phyloP scores from a whole-genome alignment of 805 yeast species.

The Metschnikowia picachoensis region DNA sequence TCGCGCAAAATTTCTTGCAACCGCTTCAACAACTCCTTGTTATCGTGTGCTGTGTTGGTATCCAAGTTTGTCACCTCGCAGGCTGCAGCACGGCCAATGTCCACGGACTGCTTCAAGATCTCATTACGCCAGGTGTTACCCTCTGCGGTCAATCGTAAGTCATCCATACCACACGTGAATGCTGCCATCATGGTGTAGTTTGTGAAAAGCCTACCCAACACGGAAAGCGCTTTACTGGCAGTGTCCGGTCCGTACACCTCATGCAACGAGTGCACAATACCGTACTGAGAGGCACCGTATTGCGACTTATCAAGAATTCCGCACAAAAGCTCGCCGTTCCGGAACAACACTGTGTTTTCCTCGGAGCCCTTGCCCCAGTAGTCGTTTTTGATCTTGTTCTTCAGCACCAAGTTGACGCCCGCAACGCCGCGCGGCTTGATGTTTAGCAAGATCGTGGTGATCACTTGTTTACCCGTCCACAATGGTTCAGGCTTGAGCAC shows the following conservation, averaged over 20 bases:
- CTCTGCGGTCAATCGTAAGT: conserved; percentile 82
- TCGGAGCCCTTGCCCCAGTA: conserved; percentile 87
- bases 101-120: conserved; percentile 70
- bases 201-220: conserved; percentile 93
- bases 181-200: conserved; percentile 89
- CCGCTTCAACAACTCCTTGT: conserved; percentile 78
- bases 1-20: conserved; percentile 94
- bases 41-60: conserved; percentile 39
- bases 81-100: conserved; percentile 89
- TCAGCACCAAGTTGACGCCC: conserved; percentile 80
- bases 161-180: conserved; percentile 99
- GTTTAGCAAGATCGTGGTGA: conserved; percentile 85
- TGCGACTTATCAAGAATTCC: conserved; percentile 98
- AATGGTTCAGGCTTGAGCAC: conserved; percentile 79
- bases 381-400: conserved; percentile 87
- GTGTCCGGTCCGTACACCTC: conserved; percentile 90
- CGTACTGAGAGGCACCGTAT: conserved; percentile 96
- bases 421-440: conserved; percentile 85
- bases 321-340: conserved; percentile 79
- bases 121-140: conserved; percentile 90
- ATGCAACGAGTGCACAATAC: conserved; percentile 93
- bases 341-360: conserved; percentile 84
- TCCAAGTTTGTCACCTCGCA: conserved; percentile 88
- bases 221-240: conserved; percentile 87
- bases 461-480: conserved; percentile 98